Evolutionary conservation across 2,329 filamentous ascomycete genomes (phyloP).

Genomic region (Drechslera avenae): DNA sequence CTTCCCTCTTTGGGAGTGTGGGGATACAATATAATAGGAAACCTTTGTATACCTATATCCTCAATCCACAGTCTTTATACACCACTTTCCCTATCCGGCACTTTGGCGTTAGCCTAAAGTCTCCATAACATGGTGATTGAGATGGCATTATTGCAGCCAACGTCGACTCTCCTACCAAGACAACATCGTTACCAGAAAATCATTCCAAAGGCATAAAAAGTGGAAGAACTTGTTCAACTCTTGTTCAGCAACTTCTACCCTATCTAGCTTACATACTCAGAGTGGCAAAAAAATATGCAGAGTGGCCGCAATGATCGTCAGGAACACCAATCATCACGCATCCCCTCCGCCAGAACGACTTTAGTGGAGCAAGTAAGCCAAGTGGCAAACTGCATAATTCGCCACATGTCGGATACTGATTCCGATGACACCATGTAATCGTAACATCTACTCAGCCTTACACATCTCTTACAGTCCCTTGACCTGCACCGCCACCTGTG

Average conservation of each 20-base stretch:
- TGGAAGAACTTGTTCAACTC: no score
- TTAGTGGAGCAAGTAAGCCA: not conserved
- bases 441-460: constrained; percentile 22
- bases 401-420: not conserved
- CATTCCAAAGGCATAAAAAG: no score
- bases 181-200: no score
- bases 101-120: constrained; percentile 19
- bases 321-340: constrained; percentile 36
- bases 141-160: no score
- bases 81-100: constrained; percentile 29
- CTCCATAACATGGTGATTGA: no score
- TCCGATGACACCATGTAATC: not conserved
- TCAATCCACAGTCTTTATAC: constrained; percentile 37
- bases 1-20: no score
- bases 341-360: no score
- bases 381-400: no score
- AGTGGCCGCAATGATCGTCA: constrained; percentile 5
- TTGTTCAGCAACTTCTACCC: no score
- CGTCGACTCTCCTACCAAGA: no score
- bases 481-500: constrained; percentile 30
- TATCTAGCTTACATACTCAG: no score
- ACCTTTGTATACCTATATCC: constrained; percentile 41
- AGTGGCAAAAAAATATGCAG: not conserved
- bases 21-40: constrained; percentile 28
- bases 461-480: constrained; percentile 42